Conservation (phyloP, 495 filamentous ascomycete species). For the Zalerion maritima region DNA sequence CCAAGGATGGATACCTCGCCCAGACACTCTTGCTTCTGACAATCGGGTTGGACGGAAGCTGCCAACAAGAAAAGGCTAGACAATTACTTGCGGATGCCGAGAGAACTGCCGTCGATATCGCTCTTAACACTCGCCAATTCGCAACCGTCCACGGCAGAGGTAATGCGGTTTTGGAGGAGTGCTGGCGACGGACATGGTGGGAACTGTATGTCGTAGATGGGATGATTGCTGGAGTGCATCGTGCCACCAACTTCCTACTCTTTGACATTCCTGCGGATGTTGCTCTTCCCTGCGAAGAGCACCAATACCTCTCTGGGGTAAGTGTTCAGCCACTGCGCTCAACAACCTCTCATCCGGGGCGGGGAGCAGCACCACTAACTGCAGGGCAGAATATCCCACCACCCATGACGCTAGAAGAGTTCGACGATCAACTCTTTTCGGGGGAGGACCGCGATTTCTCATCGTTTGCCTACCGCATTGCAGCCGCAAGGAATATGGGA, state of each 20-base stretch:
- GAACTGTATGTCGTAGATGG: constrained; percentile 72
- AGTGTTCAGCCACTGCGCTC: constrained; percentile 10
- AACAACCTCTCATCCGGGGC: neutral
- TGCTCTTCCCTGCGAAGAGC: constrained; percentile 63
- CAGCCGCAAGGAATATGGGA: constrained; percentile 58
- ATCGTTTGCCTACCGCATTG: constrained; percentile 64
- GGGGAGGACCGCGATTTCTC: constrained; percentile 52
- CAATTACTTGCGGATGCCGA: constrained; percentile 53
- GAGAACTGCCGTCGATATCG: constrained; percentile 56
- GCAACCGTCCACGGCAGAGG: constrained; percentile 30
- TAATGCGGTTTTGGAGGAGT: constrained; percentile 44
- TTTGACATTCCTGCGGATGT: constrained; percentile 42
- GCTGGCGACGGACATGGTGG: constrained; percentile 83
- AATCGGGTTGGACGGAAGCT: constrained; percentile 62
- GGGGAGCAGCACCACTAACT: constrained; percentile 1
- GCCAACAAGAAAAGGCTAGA: constrained; percentile 49
- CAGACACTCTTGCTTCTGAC: constrained; percentile 67
- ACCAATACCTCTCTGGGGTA: constrained; percentile 51
- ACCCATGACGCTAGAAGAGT: constrained; percentile 49
- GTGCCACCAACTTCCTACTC: constrained; percentile 41
- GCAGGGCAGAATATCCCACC: constrained; percentile 40
- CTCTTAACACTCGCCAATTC: constrained; percentile 49
- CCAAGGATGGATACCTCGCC: constrained; percentile 50
- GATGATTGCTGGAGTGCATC: constrained; percentile 42
- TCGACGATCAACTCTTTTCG: constrained; percentile 53